Conservation (phyloP, 805 yeast genomes). For the Limtongozyma cylindracea region DNA sequence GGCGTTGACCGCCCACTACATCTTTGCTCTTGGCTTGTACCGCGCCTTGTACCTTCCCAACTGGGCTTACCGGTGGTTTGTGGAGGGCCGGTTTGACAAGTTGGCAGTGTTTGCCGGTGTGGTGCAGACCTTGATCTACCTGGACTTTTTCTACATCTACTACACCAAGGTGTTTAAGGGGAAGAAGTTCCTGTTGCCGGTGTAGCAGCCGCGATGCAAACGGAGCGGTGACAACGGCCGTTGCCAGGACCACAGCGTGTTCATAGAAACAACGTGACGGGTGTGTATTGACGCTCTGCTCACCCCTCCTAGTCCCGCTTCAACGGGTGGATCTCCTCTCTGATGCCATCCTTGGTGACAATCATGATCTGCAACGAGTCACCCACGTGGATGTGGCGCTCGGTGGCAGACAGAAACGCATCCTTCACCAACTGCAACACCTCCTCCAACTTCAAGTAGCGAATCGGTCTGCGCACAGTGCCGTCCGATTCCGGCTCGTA, state of each 20-base stretch:
- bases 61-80: constrained; percentile 72
- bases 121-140: constrained; percentile 66
- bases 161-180: constrained; percentile 60
- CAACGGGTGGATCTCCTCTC: constrained; percentile 60
- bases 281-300: too few relatives aligned
- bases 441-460: constrained; percentile 56
- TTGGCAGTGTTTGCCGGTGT: constrained; percentile 60
- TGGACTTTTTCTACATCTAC: constrained; percentile 89
- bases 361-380: constrained; percentile 82
- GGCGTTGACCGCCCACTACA: constrained; percentile 72
- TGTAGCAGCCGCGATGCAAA: too few relatives aligned
- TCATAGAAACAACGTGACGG: too few relatives aligned
- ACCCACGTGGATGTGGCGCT: constrained; percentile 96
- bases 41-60: constrained; percentile 80
- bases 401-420: constrained; percentile 91
- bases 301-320: constrained; percentile 41
- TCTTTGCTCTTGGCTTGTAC: constrained; percentile 80
- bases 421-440: constrained; percentile 75
- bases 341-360: constrained; percentile 82
- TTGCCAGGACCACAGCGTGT: too few relatives aligned
- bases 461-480: constrained; percentile 27
- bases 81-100: constrained; percentile 39
- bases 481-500: constrained; percentile 60
- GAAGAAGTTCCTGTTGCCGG: constrained; percentile 50
- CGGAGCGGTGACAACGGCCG: too few relatives aligned